phyloP scores from a whole-genome alignment of 148 eudicot species.

The Rhododendron griersonianum region DNA sequence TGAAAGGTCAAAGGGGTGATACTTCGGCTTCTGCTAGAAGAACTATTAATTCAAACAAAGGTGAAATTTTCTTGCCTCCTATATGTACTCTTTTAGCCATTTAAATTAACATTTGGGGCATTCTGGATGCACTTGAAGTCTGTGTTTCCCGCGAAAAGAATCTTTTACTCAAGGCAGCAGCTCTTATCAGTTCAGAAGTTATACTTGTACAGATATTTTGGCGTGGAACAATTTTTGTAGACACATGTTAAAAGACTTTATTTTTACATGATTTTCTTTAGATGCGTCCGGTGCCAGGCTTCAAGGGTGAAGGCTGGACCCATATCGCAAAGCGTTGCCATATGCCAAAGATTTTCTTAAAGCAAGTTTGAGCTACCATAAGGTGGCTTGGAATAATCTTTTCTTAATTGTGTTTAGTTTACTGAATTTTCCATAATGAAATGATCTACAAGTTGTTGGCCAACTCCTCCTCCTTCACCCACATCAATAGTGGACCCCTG shows the following conservation, averaged over 20 bases:
- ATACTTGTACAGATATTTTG: background rate
- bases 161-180: background rate
- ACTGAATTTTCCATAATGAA: background rate
- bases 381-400: background rate
- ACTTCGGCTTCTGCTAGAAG: slow-evolving; percentile 34
- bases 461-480: background rate
- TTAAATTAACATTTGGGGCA: background rate
- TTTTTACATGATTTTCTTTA: background rate
- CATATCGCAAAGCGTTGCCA: background rate
- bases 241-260: background rate
- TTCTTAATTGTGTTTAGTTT: background rate
- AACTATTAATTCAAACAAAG: slow-evolving; percentile 49
- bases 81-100: background rate
- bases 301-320: background rate
- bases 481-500: background rate
- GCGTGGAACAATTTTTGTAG: background rate
- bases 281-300: background rate
- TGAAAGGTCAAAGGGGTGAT: slow-evolving; percentile 27
- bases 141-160: background rate
- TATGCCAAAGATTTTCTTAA: background rate
- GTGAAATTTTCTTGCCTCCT: slow-evolving; percentile 18
- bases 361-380: background rate
- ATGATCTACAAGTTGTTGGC: background rate
- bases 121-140: background rate
- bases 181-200: background rate